These are phyloP conservation scores for Septoria linicola DNA, from an alignment of 2,329 filamentous ascomycete species.

Conservation along the genomic window DNA sequence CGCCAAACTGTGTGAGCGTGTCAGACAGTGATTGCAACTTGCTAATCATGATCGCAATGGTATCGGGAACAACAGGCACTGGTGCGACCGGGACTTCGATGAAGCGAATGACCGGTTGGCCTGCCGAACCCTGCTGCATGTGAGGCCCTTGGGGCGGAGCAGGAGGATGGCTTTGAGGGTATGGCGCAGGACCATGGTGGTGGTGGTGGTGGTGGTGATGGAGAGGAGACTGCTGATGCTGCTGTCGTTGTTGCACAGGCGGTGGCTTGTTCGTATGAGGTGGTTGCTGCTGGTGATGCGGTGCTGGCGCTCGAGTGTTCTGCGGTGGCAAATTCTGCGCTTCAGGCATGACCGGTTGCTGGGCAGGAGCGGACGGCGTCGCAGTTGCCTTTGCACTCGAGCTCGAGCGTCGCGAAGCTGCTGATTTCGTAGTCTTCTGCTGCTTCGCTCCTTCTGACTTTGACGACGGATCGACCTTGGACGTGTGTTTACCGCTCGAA, in stretches of 20 bases:
- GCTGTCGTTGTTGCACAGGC: conserved; percentile 1
- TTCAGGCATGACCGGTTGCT: not conserved
- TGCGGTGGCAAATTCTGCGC: conserved; percentile 4
- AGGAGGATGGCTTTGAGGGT: conserved; percentile 12
- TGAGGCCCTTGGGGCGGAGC: conserved; percentile 15
- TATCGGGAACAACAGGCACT: conserved; percentile 21
- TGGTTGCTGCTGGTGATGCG: conserved; percentile 1
- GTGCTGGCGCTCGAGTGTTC: not conserved
- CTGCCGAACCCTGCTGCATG: not conserved
- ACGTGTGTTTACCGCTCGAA: conserved; percentile 47
- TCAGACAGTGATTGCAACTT: conserved; percentile 30
- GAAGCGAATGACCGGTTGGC: conserved; percentile 25
- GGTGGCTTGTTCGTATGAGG: not conserved
- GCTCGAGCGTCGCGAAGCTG: conserved; percentile 1
- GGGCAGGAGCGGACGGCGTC: conserved; percentile 2
- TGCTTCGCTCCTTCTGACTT: conserved; percentile 7
- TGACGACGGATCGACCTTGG: conserved; percentile 30
- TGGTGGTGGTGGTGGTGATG: not conserved
- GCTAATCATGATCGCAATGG: conserved; percentile 30
- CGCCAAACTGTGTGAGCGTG: conserved; percentile 33
- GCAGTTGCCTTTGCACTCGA: conserved; percentile 7
- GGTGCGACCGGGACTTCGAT: conserved; percentile 23
- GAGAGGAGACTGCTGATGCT: conserved; percentile 4
- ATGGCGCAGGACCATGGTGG: conserved; percentile 7
- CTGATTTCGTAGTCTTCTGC: conserved; percentile 9